Evolutionary conservation across 2,329 filamentous ascomycete genomes (phyloP).

Genomic region (Penicillium sp.): DNA sequence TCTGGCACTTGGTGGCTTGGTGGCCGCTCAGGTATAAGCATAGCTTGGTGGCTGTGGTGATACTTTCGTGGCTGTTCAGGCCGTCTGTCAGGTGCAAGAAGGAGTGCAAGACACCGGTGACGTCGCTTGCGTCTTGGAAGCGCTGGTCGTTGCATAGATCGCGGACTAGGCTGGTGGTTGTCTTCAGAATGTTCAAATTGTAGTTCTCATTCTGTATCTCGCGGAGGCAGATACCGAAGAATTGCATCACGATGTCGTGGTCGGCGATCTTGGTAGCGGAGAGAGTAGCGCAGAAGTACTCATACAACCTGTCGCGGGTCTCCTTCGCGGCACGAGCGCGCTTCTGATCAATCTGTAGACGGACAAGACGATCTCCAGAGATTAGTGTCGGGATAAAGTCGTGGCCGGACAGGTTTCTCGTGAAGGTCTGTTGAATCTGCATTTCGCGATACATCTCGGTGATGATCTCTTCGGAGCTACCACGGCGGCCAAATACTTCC

Average conservation of each 20-base stretch:
- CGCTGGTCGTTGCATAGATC: constrained; percentile 30
- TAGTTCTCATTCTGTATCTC: constrained; percentile 31
- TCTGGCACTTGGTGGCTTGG: constrained; percentile 29
- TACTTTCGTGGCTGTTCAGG: constrained; percentile 30
- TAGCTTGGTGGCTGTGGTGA: constrained; percentile 37
- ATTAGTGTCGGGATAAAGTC: constrained; percentile 35
- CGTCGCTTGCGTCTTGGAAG: constrained; percentile 35
- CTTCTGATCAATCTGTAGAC: constrained; percentile 32
- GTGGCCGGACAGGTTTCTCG: constrained; percentile 31
- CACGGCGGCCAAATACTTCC: constrained; percentile 39
- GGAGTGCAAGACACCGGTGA: constrained; percentile 35
- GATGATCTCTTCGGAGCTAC: constrained; percentile 42
- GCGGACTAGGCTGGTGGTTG: constrained; percentile 27
- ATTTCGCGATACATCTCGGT: constrained; percentile 45
- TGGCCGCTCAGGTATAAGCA: constrained; percentile 38
- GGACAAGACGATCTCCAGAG: constrained; percentile 30
- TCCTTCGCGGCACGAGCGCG: constrained; percentile 28
- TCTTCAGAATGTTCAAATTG: constrained; percentile 31
- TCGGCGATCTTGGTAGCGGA: constrained; percentile 27
- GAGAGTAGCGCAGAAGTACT: constrained; percentile 37
- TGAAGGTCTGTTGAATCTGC: constrained; percentile 42
- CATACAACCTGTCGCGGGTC: constrained; percentile 35
- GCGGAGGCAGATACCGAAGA: constrained; percentile 34
- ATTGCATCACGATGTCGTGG: constrained; percentile 31
- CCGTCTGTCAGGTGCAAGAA: constrained; percentile 36